phyloP scores from a whole-genome alignment of 192 early-diverging fungal species.

The Coemansia sp. region DNA sequence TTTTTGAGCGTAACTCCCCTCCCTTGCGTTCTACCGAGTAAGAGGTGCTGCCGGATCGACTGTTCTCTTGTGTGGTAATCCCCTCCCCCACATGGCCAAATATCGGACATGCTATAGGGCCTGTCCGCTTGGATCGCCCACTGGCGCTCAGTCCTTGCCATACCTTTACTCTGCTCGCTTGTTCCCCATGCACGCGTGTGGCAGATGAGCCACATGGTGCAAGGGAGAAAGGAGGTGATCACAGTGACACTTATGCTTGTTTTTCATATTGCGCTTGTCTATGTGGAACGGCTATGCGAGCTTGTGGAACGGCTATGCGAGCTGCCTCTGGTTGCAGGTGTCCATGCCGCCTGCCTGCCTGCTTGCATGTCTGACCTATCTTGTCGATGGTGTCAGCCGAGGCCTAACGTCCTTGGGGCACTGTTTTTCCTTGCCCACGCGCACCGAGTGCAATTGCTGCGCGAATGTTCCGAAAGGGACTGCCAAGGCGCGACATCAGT shows the following conservation, averaged over 20 bases:
- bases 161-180: neutral
- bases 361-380: neutral
- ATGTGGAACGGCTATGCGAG: neutral
- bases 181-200: neutral
- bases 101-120: neutral
- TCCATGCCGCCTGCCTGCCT: neutral
- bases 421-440: neutral
- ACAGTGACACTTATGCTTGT: slow-evolving; percentile 5
- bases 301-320: neutral
- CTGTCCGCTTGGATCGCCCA: neutral
- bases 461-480: neutral
- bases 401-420: neutral
- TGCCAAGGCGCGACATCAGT: neutral
- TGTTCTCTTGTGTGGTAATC: neutral
- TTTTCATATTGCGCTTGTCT: slow-evolving; percentile 1
- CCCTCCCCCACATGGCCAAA: neutral
- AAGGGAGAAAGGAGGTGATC: neutral
- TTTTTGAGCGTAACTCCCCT: slow-evolving; percentile 4
- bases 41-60: neutral
- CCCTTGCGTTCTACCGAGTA: neutral
- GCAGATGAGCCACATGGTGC: neutral
- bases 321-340: neutral
- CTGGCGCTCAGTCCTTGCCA: neutral
- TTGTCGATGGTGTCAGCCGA: neutral
- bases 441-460: slow-evolving; percentile 7